phyloP scores from a whole-genome alignment of 192 early-diverging fungal species.

The Lunasporangiospora selenospora region DNA sequence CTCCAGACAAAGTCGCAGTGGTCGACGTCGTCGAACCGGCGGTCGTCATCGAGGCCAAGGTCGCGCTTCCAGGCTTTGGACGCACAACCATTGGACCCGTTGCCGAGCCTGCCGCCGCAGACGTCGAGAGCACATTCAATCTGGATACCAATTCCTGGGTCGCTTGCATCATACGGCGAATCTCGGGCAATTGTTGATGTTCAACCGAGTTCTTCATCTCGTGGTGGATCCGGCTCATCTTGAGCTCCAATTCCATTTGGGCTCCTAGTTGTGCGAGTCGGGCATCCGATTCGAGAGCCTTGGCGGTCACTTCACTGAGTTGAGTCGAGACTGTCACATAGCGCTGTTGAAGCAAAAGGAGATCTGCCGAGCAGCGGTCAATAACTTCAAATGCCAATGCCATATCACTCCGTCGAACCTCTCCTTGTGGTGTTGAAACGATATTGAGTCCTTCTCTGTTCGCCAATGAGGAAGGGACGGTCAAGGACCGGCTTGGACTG shows the following conservation, averaged over 20 bases:
- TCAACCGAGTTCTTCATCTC: constrained; percentile 34
- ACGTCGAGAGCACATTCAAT: constrained; percentile 23
- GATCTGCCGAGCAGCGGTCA: constrained; percentile 39
- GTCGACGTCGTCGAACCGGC: not conserved
- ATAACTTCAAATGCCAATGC: constrained; percentile 39
- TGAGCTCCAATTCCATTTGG: constrained; percentile 34
- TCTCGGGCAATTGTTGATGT: constrained; percentile 32
- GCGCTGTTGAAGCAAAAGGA: constrained; percentile 26
- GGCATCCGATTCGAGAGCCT: constrained; percentile 37
- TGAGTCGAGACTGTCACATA: constrained; percentile 6
- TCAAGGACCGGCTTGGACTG: too few relatives aligned
- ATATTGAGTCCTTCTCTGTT: constrained; percentile 30
- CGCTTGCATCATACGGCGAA: constrained; percentile 33
- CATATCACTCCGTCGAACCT: constrained; percentile 41
- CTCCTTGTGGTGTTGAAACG: constrained; percentile 14
- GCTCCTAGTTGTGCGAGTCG: constrained; percentile 21
- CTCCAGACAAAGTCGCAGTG: not conserved
- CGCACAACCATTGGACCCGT: constrained; percentile 29
- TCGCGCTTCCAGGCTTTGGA: too few relatives aligned
- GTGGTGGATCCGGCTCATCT: constrained; percentile 28
- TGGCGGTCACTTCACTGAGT: constrained; percentile 10
- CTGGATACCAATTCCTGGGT: constrained; percentile 34
- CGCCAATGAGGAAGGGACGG: not conserved
- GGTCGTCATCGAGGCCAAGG: too few relatives aligned
- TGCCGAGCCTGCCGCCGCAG: constrained; percentile 36